Evolutionary conservation across 1,139 yeast genomes (phyloP), one percentile per base, ranked within the genome.

Genomic region (Ashbya aceris): DNA sequence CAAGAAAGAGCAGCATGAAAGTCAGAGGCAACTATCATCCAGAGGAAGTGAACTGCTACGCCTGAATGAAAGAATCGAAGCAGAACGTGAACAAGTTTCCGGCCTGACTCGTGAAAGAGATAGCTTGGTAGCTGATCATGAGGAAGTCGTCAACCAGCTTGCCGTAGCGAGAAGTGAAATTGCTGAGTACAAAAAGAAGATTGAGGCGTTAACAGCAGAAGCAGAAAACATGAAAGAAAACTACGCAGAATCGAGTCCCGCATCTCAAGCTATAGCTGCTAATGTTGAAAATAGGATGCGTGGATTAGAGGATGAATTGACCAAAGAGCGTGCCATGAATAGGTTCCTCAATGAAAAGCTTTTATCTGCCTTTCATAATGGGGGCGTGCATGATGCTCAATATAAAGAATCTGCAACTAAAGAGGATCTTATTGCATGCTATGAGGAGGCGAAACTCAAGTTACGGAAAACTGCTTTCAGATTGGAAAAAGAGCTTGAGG

Each of bases 381-480:
- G 14, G 12, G 28, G 30, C 8, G 28, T 36, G 14, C 11, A 29
- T 12, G 40, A 39, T 2, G 29, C 30, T 12, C 28, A 35, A 7
- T 7, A 17, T n/a, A n/a, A 29, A 8, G 35, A 33, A 17, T 14
- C n/a, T 3, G 11, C 27, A 10, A 33, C 40, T 9, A 37, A 38
- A 8, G 42, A 42, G 13, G 17, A 30, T 5, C 30, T 45, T 7
- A 31, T 31, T 5, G 41, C 43, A n/a, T 79, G 74, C 33, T 76
- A 69, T 53, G 71, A 75, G 8, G 65, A 62, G 36, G 63, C 77
- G 53, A 76, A 74, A 48, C 57, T 76, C 17, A 73, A 73, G 47
- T 58, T 77, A 33, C 74, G 75, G 47, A 81, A 77, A 45, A 70
- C 67, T 33, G 68, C 70, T 44, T 79, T 79, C 7, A 58, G 64